phyloP scores from a whole-genome alignment of 495 filamentous ascomycete genomes.

The Lasiosphaeria ovina region DNA sequence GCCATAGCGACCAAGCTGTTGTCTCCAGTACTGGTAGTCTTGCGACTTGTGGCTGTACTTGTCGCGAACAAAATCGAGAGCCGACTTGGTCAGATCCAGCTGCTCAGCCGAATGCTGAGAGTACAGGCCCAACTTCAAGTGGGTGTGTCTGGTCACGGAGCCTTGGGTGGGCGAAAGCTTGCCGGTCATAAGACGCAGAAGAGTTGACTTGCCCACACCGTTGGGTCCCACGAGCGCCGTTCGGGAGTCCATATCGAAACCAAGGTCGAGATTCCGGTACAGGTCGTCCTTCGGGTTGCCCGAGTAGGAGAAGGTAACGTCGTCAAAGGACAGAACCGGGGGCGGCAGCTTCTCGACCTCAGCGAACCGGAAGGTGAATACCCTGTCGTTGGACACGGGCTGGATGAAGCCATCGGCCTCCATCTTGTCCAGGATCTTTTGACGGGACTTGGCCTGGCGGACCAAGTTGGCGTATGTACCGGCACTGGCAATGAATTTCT shows the following conservation, averaged over 20 bases:
- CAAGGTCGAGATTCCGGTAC: conserved; percentile 93
- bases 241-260: conserved; percentile 99
- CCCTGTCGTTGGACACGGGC: conserved; percentile 76
- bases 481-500: conserved; percentile 99
- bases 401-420: conserved; percentile 98
- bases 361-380: conserved; percentile 98
- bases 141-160: conserved; percentile 84
- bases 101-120: conserved; percentile 97
- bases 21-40: conserved; percentile 99
- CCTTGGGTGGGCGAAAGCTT: conserved; percentile 84
- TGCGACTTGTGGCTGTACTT: conserved; percentile 86
- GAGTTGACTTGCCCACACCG: conserved; percentile 99
- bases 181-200: conserved; percentile 96
- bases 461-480: conserved; percentile 99
- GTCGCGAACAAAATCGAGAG: conserved; percentile 95
- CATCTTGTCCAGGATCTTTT: conserved; percentile 99
- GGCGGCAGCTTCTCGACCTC: conserved; percentile 98
- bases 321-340: conserved; percentile 92
- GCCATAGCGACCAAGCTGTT: conserved; percentile 93
- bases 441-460: conserved; percentile 94
- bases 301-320: conserved; percentile 97
- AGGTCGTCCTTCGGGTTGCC: conserved; percentile 85
- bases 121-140: conserved; percentile 98
- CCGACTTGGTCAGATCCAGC: conserved; percentile 95
- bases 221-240: conserved; percentile 97